phyloP scores from a whole-genome alignment of 2,329 filamentous ascomycete genomes.

The Ophiostoma quercus region DNA sequence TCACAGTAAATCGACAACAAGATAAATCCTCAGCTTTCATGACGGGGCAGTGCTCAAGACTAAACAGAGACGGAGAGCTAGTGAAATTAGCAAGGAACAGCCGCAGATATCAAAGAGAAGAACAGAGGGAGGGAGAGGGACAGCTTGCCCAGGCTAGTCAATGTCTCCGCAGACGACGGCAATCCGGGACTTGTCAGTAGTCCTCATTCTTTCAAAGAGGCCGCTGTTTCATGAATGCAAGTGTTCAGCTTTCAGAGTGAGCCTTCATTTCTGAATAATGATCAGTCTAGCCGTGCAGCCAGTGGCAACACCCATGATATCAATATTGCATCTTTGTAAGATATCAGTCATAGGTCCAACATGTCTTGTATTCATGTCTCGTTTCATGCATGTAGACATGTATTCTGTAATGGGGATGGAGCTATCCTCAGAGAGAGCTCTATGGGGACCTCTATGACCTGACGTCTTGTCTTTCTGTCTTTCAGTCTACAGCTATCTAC shows the following conservation, averaged over 20 bases:
- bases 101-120: constrained; percentile 3
- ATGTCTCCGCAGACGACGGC: neutral
- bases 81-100: constrained; percentile 3
- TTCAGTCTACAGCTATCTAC: neutral
- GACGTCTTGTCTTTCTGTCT: neutral
- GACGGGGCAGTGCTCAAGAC: constrained; percentile 10
- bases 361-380: neutral
- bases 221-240: neutral
- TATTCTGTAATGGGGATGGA: neutral
- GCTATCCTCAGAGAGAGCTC: neutral
- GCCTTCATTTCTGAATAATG: neutral
- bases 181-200: neutral
- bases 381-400: neutral
- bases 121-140: neutral
- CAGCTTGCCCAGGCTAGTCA: neutral
- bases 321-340: neutral
- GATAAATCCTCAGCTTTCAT: neutral
- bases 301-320: neutral
- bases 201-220: neutral
- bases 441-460: neutral
- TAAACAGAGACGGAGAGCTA: neutral
- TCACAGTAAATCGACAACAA: neutral
- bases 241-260: neutral
- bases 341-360: neutral
- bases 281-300: neutral